phyloP scores from a whole-genome alignment of 2,329 filamentous ascomycete genomes.

The Paracorniculantispora psalliotae region DNA sequence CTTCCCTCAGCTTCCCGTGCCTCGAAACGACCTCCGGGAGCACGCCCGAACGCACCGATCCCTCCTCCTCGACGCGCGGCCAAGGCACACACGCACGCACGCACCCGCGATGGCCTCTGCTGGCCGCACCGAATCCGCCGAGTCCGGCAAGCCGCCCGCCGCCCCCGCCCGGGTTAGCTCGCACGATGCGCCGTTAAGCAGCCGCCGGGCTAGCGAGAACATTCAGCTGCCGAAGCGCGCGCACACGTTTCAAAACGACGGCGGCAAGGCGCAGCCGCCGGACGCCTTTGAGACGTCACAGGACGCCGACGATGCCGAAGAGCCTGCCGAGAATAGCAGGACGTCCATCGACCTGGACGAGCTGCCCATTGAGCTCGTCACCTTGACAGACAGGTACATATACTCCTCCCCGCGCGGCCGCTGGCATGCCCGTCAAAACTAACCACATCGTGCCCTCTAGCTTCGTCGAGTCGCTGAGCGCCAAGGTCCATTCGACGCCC shows the following conservation, averaged over 20 bases:
- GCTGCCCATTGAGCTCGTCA: constrained; percentile 88
- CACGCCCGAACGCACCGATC: not conserved
- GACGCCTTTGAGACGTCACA: constrained; percentile 48
- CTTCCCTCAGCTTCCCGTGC: not conserved
- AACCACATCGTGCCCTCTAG: constrained; percentile 40
- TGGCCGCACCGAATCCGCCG: not conserved
- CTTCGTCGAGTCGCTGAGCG: constrained; percentile 85
- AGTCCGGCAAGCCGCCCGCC: not conserved
- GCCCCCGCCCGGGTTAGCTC: constrained; percentile 3
- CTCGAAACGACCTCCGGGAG: not conserved
- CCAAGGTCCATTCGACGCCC: constrained; percentile 79
- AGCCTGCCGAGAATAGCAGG: constrained; percentile 42
- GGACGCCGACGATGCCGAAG: constrained; percentile 36
- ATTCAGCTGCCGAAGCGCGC: constrained; percentile 38
- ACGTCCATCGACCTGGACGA: constrained; percentile 74
- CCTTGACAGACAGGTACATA: constrained; percentile 74
- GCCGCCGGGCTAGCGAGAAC: constrained; percentile 27
- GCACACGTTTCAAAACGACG: constrained; percentile 41
- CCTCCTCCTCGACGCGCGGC: not conserved
- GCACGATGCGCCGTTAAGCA: constrained; percentile 9
- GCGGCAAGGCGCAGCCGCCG: constrained; percentile 26
- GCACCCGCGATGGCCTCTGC: constrained; percentile 2
- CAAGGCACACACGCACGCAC: no score
- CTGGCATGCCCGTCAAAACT: not conserved
- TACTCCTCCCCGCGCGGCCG: not conserved